Base-by-base conservation (phyloP, 2,329 filamentous ascomycete genomes). In the Cercospora sp. region DNA sequence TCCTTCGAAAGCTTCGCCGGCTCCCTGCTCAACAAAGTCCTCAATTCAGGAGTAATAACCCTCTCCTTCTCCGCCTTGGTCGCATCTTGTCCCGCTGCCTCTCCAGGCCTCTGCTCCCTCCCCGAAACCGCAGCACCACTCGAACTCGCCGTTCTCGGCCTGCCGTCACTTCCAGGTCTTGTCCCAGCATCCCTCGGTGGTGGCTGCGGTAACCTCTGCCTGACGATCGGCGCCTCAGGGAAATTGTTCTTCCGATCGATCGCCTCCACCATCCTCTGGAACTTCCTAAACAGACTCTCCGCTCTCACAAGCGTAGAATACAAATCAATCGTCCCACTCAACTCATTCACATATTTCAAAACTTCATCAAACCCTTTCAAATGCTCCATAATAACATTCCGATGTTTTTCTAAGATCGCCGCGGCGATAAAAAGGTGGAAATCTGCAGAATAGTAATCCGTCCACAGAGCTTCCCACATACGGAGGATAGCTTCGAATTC, bases 311-410 rank as follows among this genome's bases (percentile, higher is more conserved):
- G 87, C 0, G 93, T 96, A 0, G 90, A 90, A 63, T 93, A 87
- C 0, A 99, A 87, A 73, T 99, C 95, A 77, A 99, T 98, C 1
- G 91, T 96, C 71, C 91, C 91, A 5, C 93, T 97, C 1, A 99
- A 87, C 78, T 99, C 95, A 77, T 99, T 99, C 75, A 99, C 93
- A 77, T 98, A 99, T 84, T 99, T 99, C 30, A 99, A 83, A 34
- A 99, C 93, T 80, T 99, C 96, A 72, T 99, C 95, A 81, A 99
- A 99, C 74, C 94, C 92, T 77, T 93, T 88, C 28, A 99, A 83
- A 80, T 99, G 95, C 65, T 91, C 88, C 90, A 99, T 97, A 70
- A 99, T 98, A 12, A 98, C 91, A 76, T 94, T 91, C n/a, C 94
- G 85, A 76, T 98, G 95, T 81, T 96, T 97, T 80, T 99, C 95